These are phyloP conservation scores for Phyllosticta paracitricarpa DNA, from an alignment of 2,329 filamentous ascomycete species.

Conservation along the genomic window DNA sequence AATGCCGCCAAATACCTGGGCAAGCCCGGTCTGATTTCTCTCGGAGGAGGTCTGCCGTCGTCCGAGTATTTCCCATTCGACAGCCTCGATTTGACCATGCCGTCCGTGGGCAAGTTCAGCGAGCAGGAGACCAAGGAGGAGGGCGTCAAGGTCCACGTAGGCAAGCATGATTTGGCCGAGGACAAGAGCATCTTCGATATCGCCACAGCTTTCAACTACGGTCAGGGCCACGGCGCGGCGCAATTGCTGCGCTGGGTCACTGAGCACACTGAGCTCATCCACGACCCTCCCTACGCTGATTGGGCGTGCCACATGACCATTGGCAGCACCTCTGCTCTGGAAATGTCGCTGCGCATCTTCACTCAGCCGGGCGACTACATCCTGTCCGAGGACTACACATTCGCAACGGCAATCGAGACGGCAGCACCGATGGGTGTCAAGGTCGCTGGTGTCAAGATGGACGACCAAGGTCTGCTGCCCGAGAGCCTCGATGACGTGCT, in stretches of 20 bases:
- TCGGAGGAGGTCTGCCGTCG: constrained; percentile 85
- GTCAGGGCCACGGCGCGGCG: constrained; percentile 72
- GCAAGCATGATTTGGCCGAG: constrained; percentile 72
- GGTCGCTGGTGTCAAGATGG: constrained; percentile 53
- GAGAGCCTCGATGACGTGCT: constrained; percentile 53
- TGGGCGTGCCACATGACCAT: constrained; percentile 79
- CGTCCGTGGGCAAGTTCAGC: constrained; percentile 57
- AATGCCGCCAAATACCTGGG: constrained; percentile 68
- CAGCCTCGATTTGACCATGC: constrained; percentile 63
- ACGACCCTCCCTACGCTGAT: constrained; percentile 77
- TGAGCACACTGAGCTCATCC: constrained; percentile 89
- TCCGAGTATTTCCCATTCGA: constrained; percentile 90
- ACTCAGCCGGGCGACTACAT: constrained; percentile 65
- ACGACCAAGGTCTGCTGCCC: constrained; percentile 55
- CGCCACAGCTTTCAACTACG: constrained; percentile 85
- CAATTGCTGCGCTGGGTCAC: constrained; percentile 86
- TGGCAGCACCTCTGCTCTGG: constrained; percentile 77
- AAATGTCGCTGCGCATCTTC: constrained; percentile 76
- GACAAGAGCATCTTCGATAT: constrained; percentile 61
- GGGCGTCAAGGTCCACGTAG: constrained; percentile 54
- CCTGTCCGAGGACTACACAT: constrained; percentile 85
- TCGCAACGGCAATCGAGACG: constrained; percentile 64
- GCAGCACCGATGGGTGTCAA: constrained; percentile 53
- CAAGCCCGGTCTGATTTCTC: constrained; percentile 75
- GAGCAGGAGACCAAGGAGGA: constrained; percentile 45